Evolutionary conservation across 2,329 filamentous ascomycete genomes (phyloP), one percentile per base, ranked within the genome.

Genomic region (Nectriaceae sp.): DNA sequence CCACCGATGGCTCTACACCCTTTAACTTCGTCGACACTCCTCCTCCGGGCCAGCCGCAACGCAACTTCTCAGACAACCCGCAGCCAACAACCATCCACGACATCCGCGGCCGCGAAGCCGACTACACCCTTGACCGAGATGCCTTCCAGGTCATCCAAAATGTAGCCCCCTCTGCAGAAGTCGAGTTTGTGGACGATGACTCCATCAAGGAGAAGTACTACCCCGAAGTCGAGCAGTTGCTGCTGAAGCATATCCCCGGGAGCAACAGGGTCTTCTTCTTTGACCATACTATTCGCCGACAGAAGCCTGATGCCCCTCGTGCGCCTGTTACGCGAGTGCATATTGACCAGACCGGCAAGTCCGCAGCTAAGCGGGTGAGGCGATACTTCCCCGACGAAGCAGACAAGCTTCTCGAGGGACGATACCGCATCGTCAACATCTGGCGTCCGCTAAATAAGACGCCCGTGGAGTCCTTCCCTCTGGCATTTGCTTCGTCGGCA

Each of bases 341-440:
- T 69, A 88, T 96, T 53, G 91, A 96, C 67, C 91, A 96, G 70
- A 94, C 90, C 0, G 70, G 79, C 5, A 68, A 68, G 15, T 86
- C 88, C 0, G 84, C 88, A 1, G 77, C 72, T 10, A 76, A 81
- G 65, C 87, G 90, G 40, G 87, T 96, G 3, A 73, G 74, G 13
- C 73, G 79, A 2, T 89, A 92, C 67, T 75, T 90, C 46, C 71
- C 80, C 2, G 78, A 79, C 10, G 87, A 91, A 52, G 88, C 89
- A 0, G 84, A 86, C 4, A 63, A 70, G 46, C 73, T 93, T 0
- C 78, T 93, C 1, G 65, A 76, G 49, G 82, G 79, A 3, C 83
- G 90, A 2, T 91, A 90, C 68, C 82, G 90, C 51, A 89, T 96
- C 62, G 82, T 96, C 67, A 96, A 96, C 58, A 86, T 96, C 40